phyloP scores from a whole-genome alignment of 2,329 filamentous ascomycete genomes.

The Fusarium metavorans region DNA sequence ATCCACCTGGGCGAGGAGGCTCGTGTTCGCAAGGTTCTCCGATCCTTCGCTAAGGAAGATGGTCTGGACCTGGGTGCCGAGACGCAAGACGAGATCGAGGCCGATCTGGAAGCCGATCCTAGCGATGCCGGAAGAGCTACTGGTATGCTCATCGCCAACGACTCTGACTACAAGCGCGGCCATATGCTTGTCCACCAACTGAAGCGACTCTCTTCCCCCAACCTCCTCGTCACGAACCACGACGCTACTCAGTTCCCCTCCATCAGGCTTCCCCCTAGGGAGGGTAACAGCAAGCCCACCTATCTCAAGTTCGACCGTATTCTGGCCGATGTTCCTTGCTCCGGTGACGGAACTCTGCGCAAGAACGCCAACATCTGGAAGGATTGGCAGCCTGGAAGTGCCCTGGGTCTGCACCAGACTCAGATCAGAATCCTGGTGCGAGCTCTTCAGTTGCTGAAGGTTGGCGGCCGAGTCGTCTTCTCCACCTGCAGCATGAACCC shows the following conservation, averaged over 20 bases:
- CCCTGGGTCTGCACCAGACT: slow-evolving; percentile 85
- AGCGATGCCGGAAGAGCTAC: slow-evolving; percentile 88
- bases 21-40: slow-evolving; percentile 78
- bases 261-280: slow-evolving; percentile 78
- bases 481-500: slow-evolving; percentile 99
- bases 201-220: slow-evolving; percentile 95
- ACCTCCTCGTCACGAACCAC: slow-evolving; percentile 97
- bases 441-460: slow-evolving; percentile 94
- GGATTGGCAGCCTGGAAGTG: slow-evolving; percentile 91
- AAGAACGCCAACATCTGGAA: slow-evolving; percentile 97
- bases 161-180: slow-evolving; percentile 94
- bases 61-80: slow-evolving; percentile 64
- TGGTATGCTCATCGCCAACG: slow-evolving; percentile 93
- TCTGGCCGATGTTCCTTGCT: slow-evolving; percentile 95
- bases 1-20: slow-evolving; percentile 93
- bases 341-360: slow-evolving; percentile 90
- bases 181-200: slow-evolving; percentile 99
- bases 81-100: slow-evolving; percentile 60
- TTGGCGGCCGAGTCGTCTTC: slow-evolving; percentile 94
- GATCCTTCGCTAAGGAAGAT: slow-evolving; percentile 71
- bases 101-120: slow-evolving; percentile 68
- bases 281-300: slow-evolving; percentile 61
- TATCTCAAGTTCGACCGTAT: slow-evolving; percentile 99
- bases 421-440: slow-evolving; percentile 92
- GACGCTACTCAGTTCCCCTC: slow-evolving; percentile 96